Evolutionary conservation across 305 asterid genomes (phyloP).

Genomic region (Stenogyne calaminthoides): DNA sequence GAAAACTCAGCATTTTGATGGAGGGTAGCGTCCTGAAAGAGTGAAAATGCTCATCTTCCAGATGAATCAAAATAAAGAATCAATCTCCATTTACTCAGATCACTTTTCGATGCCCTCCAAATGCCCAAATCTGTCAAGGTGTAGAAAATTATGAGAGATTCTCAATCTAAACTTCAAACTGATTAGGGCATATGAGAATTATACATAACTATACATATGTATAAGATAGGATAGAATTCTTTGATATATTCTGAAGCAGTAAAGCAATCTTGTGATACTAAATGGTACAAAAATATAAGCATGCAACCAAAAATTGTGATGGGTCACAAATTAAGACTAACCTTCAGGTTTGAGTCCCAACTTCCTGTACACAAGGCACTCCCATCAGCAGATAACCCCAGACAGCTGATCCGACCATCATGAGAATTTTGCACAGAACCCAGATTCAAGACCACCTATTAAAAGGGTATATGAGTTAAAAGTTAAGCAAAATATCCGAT

Average conservation of each 20-base stretch:
- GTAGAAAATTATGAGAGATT: conserved; percentile 10
- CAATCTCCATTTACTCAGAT: conserved; percentile 44
- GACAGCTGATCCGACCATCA: conserved; percentile 72
- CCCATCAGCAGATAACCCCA: conserved; percentile 96
- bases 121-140: conserved; percentile 89
- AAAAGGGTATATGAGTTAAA: conserved; percentile 18
- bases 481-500: neutral
- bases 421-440: conserved; percentile 93
- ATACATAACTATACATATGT: too few relatives aligned
- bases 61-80: conserved; percentile 15
- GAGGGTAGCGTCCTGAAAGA: conserved; percentile 22
- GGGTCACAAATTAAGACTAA: conserved; percentile 32
- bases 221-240: neutral
- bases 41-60: conserved; percentile 16
- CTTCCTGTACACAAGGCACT: conserved; percentile 99
- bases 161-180: conserved; percentile 10
- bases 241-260: neutral
- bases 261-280: neutral
- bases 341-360: conserved; percentile 93
- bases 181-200: neutral
- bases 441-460: conserved; percentile 82
- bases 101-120: conserved; percentile 92
- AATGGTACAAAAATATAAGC: neutral
- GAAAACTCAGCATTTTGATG: conserved; percentile 21
- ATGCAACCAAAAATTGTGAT: neutral